Conservation (phyloP, 2,329 filamentous ascomycete genomes). For the Aureobasidium mangrovei region DNA sequence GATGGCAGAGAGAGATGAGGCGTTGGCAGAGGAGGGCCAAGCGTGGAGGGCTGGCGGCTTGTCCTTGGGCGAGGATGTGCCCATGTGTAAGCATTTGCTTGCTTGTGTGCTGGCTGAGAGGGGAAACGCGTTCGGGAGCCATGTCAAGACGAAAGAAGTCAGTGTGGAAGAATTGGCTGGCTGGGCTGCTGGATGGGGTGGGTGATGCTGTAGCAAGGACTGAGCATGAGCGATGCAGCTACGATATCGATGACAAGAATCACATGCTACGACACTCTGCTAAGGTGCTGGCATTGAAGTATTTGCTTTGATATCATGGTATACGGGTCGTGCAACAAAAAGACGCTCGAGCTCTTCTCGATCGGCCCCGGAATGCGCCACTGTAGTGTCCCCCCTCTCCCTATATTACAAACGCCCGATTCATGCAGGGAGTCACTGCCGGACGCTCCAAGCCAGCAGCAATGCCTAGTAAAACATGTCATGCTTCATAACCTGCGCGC, state of each 20-base stretch:
- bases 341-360: not conserved
- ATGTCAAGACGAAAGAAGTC: constrained; percentile 48
- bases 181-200: constrained; percentile 45
- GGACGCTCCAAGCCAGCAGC: not conserved
- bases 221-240: too few species aligned
- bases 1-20: constrained; percentile 13
- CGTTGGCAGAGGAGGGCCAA: not conserved
- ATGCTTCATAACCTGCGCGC: not conserved
- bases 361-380: not conserved
- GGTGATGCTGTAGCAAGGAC: constrained; percentile 17
- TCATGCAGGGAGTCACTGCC: constrained; percentile 3
- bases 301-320: constrained; percentile 12
- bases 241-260: too few species aligned
- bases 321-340: not conserved
- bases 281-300: not conserved
- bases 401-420: constrained; percentile 13
- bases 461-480: not conserved
- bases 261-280: too few species aligned
- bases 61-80: constrained; percentile 34
- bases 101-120: constrained; percentile 68
- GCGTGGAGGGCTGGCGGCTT: constrained; percentile 44
- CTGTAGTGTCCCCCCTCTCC: not conserved
- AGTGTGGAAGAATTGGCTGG: constrained; percentile 63
- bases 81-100: constrained; percentile 79
- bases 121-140: constrained; percentile 52